Evolutionary conservation across 106 monocot genomes (phyloP).

Genomic region (Agapanthus africanus): DNA sequence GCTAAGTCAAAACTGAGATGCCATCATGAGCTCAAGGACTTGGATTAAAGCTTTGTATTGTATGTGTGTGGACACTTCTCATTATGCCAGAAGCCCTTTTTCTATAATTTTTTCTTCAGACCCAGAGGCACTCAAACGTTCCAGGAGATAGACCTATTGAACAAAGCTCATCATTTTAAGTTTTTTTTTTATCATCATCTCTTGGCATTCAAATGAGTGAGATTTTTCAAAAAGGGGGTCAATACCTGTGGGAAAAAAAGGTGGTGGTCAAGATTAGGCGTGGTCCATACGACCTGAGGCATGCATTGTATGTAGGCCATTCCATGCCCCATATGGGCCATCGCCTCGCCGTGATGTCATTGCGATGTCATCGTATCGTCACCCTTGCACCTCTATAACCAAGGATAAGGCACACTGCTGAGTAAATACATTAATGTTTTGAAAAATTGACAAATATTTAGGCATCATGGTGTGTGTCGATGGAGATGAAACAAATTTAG

Average conservation of each 20-base stretch:
- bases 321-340: background rate
- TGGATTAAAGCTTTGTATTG: no score
- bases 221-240: background rate
- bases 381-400: background rate
- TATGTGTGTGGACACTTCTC: background rate
- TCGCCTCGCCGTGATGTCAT: background rate
- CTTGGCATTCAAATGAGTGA: background rate
- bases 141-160: no score
- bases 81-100: no score
- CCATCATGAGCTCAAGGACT: constrained; percentile 1
- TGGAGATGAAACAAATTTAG: no score
- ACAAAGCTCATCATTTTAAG: no score
- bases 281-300: background rate
- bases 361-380: background rate
- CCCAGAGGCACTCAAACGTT: background rate
- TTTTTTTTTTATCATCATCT: background rate
- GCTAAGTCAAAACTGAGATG: background rate
- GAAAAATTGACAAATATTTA: no score
- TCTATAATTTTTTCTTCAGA: no score
- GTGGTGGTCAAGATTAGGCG: background rate
- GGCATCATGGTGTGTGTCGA: no score
- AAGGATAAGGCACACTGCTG: no score
- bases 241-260: background rate
- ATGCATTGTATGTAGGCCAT: constrained; percentile 3
- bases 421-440: no score